These are phyloP conservation scores for Triangularia setosa DNA, from an alignment of 2,329 filamentous ascomycete species.

Conservation along the genomic window DNA sequence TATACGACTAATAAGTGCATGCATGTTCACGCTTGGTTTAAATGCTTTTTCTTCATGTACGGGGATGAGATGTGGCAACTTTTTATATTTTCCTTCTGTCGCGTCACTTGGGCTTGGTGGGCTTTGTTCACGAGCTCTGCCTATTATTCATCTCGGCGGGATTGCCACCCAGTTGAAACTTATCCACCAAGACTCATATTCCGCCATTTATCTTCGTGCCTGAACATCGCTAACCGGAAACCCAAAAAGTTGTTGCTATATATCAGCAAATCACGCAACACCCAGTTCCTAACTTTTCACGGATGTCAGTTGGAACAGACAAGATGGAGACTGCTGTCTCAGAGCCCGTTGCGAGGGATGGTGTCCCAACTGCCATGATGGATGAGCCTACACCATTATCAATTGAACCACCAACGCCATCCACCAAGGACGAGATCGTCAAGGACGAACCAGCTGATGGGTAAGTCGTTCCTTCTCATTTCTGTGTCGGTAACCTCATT, in stretches of 20 bases:
- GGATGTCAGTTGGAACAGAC: background rate
- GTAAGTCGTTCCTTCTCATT: slow-evolving; percentile 11
- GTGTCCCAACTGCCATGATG: background rate
- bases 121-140: background rate
- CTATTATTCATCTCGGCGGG: background rate
- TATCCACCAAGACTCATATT: background rate
- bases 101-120: background rate
- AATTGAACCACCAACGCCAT: slow-evolving; percentile 1
- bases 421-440: background rate
- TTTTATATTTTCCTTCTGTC: background rate
- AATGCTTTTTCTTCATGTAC: background rate
- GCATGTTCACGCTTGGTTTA: background rate
- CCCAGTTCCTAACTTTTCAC: background rate
- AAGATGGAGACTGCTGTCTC: slow-evolving; percentile 7
- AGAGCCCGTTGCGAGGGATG: slow-evolving; percentile 1
- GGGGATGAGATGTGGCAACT: background rate
- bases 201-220: background rate
- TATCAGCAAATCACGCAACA: background rate
- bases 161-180: background rate
- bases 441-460: slow-evolving; percentile 10
- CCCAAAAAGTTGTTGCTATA: background rate
- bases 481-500: background rate
- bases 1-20: background rate
- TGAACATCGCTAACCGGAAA: background rate
- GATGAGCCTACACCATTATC: background rate